Conservation (phyloP, 345 rosid species). For the Carallia brachiata region DNA sequence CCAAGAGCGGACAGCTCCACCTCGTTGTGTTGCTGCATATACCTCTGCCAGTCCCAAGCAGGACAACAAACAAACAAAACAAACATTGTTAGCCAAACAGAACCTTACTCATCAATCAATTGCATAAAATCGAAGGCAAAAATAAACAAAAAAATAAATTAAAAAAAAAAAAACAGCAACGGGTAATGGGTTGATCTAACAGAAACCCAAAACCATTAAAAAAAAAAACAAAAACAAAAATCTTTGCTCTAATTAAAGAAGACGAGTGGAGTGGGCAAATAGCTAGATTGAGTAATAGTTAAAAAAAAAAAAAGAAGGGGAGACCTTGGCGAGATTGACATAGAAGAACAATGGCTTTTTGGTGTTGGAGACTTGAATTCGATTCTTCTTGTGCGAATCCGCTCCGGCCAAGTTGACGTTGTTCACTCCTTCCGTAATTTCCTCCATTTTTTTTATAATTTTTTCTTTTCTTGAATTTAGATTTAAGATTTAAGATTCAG, state of each 20-base stretch:
- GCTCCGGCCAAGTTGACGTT: not conserved
- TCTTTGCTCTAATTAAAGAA: no score
- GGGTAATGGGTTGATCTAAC: no score
- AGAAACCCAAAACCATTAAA: not conserved
- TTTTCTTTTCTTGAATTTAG: no score
- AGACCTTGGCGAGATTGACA: slow-evolving; percentile 3
- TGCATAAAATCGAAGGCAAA: no score
- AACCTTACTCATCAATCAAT: no score
- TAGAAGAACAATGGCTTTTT: slow-evolving; percentile 2
- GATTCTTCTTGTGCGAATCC: slow-evolving; percentile 1
- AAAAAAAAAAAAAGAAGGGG: no score
- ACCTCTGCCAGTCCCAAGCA: slow-evolving; percentile 48
- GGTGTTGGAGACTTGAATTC: slow-evolving; percentile 5
- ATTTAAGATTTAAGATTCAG: no score
- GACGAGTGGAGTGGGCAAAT: no score
- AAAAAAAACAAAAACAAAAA: not conserved
- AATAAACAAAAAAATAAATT: no score
- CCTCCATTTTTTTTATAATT: not conserved
- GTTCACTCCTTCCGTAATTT: not conserved
- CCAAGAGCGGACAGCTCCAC: slow-evolving; percentile 81
- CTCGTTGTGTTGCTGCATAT: slow-evolving; percentile 63
- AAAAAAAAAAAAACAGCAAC: no score
- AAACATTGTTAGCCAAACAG: no score
- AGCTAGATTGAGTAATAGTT: no score
- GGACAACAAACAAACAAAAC: not conserved